Conservation (phyloP, 768 basidiomycete species). For the Cyclocybe cylindracea region DNA sequence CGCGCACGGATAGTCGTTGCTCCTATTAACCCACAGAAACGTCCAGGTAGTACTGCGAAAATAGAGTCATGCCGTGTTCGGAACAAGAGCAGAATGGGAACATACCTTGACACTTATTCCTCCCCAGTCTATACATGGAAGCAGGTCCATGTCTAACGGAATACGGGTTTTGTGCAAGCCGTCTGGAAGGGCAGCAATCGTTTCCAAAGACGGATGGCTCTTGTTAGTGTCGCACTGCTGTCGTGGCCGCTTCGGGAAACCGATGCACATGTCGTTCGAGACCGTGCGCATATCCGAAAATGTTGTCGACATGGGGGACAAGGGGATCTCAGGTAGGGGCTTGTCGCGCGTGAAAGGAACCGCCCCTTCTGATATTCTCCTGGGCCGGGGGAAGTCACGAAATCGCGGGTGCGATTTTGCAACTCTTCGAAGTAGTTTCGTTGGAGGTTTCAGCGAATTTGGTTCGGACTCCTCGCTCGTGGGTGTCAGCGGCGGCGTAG, state of each 20-base stretch:
- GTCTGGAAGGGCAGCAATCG: conserved; percentile 56
- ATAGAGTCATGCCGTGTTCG: conserved; percentile 6
- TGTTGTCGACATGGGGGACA: conserved; percentile 23
- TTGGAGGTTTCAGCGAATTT: conserved; percentile 13
- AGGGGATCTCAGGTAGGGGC: conserved; percentile 42
- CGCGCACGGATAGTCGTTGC: conserved; percentile 64
- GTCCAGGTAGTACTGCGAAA: conserved; percentile 68
- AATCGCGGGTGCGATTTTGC: conserved; percentile 30
- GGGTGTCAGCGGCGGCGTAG: conserved; percentile 52
- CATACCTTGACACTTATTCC: conserved; percentile 69
- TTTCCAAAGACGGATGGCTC: conserved; percentile 48
- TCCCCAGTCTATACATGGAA: conserved; percentile 67
- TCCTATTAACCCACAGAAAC: conserved; percentile 65
- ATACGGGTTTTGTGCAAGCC: conserved; percentile 67
- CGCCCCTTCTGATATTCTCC: conserved; percentile 24
- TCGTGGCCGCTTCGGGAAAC: conserved; percentile 71
- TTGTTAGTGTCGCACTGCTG: conserved; percentile 34
- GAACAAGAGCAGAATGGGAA: conserved; percentile 10
- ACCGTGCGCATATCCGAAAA: conserved; percentile 46
- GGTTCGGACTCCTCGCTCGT: conserved; percentile 47
- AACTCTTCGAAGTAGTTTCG: conserved; percentile 36
- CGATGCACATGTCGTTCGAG: conserved; percentile 62
- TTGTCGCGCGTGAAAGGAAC: conserved; percentile 31
- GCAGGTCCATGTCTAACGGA: conserved; percentile 53
- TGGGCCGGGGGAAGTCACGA: conserved; percentile 9